Evolutionary conservation across 2,329 filamentous ascomycete genomes (phyloP).

Genomic region (Fusarium cyanostomum): DNA sequence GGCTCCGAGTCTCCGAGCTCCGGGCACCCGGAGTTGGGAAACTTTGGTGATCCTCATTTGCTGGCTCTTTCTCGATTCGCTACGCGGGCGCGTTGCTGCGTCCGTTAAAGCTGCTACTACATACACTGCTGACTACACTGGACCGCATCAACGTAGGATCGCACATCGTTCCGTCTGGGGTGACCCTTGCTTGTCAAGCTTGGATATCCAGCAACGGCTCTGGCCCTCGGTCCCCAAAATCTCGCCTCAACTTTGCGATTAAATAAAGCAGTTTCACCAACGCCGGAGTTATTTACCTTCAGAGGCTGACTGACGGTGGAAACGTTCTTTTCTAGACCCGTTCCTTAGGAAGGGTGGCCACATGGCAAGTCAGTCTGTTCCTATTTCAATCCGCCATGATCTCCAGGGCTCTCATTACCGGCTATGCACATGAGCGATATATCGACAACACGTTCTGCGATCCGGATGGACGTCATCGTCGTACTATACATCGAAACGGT

Average conservation of each 20-base stretch:
- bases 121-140: not conserved
- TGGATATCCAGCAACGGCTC: not conserved
- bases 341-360: slow-evolving; percentile 35
- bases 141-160: not conserved
- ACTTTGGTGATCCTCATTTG: slow-evolving; percentile 17
- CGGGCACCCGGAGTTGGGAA: slow-evolving; percentile 1
- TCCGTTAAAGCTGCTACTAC: not conserved
- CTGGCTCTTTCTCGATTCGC: not conserved
- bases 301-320: slow-evolving; percentile 12
- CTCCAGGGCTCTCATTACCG: not conserved
- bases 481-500: not conserved
- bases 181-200: slow-evolving; percentile 21
- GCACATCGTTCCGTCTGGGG: not conserved
- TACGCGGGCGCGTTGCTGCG: slow-evolving; percentile 14
- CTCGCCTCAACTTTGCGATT: slow-evolving; percentile 31
- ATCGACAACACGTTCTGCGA: not conserved
- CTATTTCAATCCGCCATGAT: slow-evolving; percentile 24
- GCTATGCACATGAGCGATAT: not conserved
- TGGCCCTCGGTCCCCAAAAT: slow-evolving; percentile 22
- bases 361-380: slow-evolving; percentile 33
- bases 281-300: slow-evolving; percentile 20
- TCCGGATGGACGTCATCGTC: not conserved
- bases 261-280: slow-evolving; percentile 43
- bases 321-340: slow-evolving; percentile 19
- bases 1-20: slow-evolving; percentile 8